Base-by-base conservation (phyloP, 176 grass and related monocot species). In the Paspalum vaginatum region DNA sequence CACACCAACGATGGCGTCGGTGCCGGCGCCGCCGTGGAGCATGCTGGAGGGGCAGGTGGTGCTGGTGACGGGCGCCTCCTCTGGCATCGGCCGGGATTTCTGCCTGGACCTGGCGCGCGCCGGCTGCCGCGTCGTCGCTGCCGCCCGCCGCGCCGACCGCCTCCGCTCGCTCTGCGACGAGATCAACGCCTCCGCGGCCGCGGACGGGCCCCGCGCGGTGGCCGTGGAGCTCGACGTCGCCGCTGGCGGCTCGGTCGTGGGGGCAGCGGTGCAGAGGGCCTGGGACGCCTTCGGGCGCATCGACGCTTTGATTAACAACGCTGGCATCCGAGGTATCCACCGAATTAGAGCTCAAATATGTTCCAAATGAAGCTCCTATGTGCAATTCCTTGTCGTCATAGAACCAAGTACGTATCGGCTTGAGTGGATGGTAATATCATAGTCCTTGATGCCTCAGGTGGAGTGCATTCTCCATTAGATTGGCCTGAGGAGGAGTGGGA, bases 11-110 rank as follows among this genome's bases (percentile, higher is more conserved):
- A 85, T 85, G 87, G 4, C 76, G 45, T 46, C 87, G 68, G 37
- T 0, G 47, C 10, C 24, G 41, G 11, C 13, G 46, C 16, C 72
- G 16, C 85, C 87, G 42, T 90, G 87, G 91, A 86, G 80, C 71
- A 83, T 43, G 76, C 11, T 94, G 56, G 87, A 92, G 32, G 88
- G 89, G 21, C 87, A 89, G 83, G 91, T 98, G 20, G 92, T 91
- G 72, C 82, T 98, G 85, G 91, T 98, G 61, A 98, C 95, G 18
- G 90, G 95, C 42, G 92, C 95, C 70, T 98, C 95, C 70, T 87
- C 89, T 59, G 95, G 95, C 49, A 92, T 98, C 80, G 92, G 92
- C 73, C 87, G 83, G 50, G 92, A 98, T 32, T 81, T 98, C 89
- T 94, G 95, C 77, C 81, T 94, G 42, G 81, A 94, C 78, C 88